Conservation (phyloP, 352 stramenopile genomes). For the Phytopythium vexans region DNA sequence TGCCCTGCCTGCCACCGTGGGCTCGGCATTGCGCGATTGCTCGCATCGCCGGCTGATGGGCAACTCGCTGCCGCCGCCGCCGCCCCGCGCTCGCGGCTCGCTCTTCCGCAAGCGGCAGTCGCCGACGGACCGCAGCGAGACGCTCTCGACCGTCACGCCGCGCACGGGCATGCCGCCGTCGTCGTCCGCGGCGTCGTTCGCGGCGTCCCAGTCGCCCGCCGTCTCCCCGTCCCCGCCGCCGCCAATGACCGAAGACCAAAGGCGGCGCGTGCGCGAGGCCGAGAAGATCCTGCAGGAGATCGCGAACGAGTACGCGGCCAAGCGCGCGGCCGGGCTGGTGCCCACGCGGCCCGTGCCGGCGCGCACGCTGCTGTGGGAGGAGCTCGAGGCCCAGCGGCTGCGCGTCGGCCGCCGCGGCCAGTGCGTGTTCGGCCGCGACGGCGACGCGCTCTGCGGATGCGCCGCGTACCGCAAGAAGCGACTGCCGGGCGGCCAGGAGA, state of each 20-base stretch:
- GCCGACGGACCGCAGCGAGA: too few species aligned
- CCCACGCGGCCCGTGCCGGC: constrained; percentile 67
- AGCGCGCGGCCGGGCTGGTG: constrained; percentile 68
- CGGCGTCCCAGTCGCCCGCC: too few species aligned
- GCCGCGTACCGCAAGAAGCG: constrained; percentile 51
- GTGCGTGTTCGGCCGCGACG: constrained; percentile 67
- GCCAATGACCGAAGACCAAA: constrained; percentile 8
- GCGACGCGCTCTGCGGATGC: constrained; percentile 50
- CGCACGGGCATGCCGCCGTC: too few species aligned
- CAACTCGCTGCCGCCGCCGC: too few species aligned
- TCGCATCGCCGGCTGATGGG: too few species aligned
- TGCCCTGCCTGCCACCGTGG: too few species aligned
- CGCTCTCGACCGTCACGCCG: too few species aligned
- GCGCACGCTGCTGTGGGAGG: constrained; percentile 77
- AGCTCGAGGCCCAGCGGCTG: constrained; percentile 44
- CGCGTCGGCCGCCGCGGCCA: constrained; percentile 40
- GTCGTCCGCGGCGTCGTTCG: too few species aligned
- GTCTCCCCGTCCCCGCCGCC: too few species aligned
- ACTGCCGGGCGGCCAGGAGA: constrained; percentile 32
- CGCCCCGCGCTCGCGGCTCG: too few species aligned
- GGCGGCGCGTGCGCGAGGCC: constrained; percentile 44
- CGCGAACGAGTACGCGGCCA: constrained; percentile 79
- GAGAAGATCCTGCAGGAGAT: constrained; percentile 73
- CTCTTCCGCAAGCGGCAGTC: too few species aligned
- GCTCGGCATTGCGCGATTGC: too few species aligned